phyloP scores from a whole-genome alignment of 148 eudicot genomes.

The Nepenthes gracilis region DNA sequence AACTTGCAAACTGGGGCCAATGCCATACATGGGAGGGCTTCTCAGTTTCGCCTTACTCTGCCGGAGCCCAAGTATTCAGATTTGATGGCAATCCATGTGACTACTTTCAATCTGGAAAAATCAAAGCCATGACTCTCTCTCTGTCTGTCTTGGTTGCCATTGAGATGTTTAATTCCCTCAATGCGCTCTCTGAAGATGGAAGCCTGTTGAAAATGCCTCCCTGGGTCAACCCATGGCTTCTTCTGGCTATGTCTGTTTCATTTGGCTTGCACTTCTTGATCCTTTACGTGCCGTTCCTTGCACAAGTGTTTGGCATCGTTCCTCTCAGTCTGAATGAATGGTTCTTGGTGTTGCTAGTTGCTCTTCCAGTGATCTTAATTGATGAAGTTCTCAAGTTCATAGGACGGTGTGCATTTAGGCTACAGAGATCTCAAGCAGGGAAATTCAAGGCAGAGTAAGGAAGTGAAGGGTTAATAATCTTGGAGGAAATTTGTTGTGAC shows the following conservation, averaged over 20 bases:
- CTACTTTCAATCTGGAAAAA: conserved; percentile 54
- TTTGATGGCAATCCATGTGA: conserved; percentile 56
- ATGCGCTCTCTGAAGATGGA: conserved; percentile 65
- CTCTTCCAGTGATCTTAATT: conserved; percentile 62
- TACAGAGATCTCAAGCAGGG: conserved; percentile 9
- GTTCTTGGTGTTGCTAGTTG: conserved; percentile 49
- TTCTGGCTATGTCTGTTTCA: conserved; percentile 60
- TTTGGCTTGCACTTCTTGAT: conserved; percentile 69
- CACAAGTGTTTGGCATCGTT: conserved; percentile 63
- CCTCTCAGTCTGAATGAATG: conserved; percentile 64
- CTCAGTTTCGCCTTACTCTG: conserved; percentile 43
- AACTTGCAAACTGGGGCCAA: conserved; percentile 65
- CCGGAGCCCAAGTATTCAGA: conserved; percentile 43
- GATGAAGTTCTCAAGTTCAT: conserved; percentile 81
- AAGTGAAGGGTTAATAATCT: neutral
- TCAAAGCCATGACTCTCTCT: conserved; percentile 71
- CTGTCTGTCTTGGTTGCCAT: conserved; percentile 74
- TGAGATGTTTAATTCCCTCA: conserved; percentile 75
- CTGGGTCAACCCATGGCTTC: conserved; percentile 73
- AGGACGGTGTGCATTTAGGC: conserved; percentile 48
- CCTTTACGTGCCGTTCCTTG: conserved; percentile 64
- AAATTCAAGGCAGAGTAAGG: conserved; percentile 44
- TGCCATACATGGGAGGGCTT: conserved; percentile 54
- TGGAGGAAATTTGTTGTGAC: too few species aligned
- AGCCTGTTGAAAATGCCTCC: conserved; percentile 71